These are phyloP conservation scores for Naematelia aurantialba DNA, from an alignment of 768 basidiomycete genomes.

Conservation along the genomic window DNA sequence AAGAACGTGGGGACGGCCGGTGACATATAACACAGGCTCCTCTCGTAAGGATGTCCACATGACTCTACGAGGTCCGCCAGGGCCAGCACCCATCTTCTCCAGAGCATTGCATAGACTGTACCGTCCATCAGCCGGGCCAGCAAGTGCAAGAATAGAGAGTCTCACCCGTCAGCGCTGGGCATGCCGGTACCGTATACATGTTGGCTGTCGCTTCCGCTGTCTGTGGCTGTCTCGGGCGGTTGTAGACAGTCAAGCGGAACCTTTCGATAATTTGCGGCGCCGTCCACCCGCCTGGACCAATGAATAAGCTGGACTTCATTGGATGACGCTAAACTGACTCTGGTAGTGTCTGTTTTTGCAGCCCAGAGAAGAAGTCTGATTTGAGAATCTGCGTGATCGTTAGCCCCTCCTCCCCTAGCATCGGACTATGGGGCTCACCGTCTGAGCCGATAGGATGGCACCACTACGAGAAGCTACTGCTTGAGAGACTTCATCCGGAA, in stretches of 20 bases:
- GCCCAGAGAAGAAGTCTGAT: constrained; percentile 52
- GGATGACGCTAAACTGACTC: constrained; percentile 59
- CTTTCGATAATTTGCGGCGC: constrained; percentile 87
- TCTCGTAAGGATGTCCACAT: constrained; percentile 96
- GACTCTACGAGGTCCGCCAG: constrained; percentile 68
- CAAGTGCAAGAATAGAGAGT: constrained; percentile 10
- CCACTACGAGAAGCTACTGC: constrained; percentile 81
- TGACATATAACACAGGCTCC: constrained; percentile 75
- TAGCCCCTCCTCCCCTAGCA: not conserved
- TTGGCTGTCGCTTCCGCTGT: constrained; percentile 55
- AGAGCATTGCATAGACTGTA: constrained; percentile 72
- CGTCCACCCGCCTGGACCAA: constrained; percentile 66
- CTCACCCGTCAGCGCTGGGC: constrained; percentile 85
- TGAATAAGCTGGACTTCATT: constrained; percentile 1
- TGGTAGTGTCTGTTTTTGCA: constrained; percentile 94
- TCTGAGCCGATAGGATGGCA: constrained; percentile 63
- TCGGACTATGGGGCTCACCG: constrained; percentile 12
- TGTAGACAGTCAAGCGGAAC: constrained; percentile 59
- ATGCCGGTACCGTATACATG: constrained; percentile 61
- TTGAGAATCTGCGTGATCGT: constrained; percentile 88
- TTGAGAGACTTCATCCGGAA: constrained; percentile 85
- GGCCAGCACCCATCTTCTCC: constrained; percentile 71
- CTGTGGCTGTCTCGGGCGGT: not conserved
- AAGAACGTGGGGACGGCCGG: constrained; percentile 72
- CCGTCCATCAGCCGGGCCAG: not conserved